Evolutionary conservation across 2,329 filamentous ascomycete genomes (phyloP).

Genomic region (Clonostachys sp.): DNA sequence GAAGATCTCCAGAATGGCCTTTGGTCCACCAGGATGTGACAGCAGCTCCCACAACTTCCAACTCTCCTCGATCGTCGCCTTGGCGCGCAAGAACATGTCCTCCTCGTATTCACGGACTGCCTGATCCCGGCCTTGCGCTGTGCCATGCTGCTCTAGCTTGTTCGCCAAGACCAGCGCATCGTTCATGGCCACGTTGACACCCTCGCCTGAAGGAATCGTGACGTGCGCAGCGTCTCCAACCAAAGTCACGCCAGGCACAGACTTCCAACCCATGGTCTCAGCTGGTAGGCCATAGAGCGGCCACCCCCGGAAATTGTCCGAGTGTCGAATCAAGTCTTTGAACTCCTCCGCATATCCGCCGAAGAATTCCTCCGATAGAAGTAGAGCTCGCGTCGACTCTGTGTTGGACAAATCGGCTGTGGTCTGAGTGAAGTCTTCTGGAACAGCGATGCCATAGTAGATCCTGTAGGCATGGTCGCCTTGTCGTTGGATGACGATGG

Average conservation of each 20-base stretch:
- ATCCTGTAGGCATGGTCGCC: not conserved
- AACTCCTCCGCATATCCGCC: not conserved
- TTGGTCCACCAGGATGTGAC: no score
- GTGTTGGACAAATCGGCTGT: not conserved
- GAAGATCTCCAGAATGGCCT: no score
- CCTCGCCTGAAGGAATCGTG: slow-evolving; percentile 45
- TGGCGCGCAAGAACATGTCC: not conserved
- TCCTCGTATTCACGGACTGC: not conserved
- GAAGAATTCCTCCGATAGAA: not conserved
- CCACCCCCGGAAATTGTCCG: not conserved
- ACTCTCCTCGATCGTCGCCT: not conserved
- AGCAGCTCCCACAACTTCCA: no score
- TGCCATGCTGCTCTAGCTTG: not conserved
- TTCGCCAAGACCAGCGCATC: slow-evolving; percentile 36
- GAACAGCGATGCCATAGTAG: no score
- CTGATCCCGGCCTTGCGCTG: not conserved
- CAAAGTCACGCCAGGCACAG: slow-evolving; percentile 36
- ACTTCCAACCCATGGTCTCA: slow-evolving; percentile 31
- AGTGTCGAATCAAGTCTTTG: not conserved
- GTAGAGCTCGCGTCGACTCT: not conserved
- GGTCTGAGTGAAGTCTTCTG: not conserved
- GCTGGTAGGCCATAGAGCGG: slow-evolving; percentile 14
- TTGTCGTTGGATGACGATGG: not conserved
- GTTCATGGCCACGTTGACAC: slow-evolving; percentile 47
- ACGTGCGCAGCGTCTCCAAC: slow-evolving; percentile 52